Evolutionary conservation across 345 rosid genomes (phyloP).

Genomic region (Aurinia saxatilis): DNA sequence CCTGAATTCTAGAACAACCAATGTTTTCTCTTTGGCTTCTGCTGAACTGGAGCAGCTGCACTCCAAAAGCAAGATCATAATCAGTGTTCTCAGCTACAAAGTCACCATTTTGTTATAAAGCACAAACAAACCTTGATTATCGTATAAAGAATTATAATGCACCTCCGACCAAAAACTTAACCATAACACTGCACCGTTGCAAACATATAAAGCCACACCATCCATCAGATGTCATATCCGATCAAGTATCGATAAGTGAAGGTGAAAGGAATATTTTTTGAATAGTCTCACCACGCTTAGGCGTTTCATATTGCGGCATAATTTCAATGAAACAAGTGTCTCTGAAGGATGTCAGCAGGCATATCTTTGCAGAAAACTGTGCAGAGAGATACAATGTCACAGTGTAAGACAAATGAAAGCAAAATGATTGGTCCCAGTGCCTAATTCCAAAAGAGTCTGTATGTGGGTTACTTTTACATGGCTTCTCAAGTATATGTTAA

Average conservation of each 20-base stretch:
- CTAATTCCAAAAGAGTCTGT: not conserved
- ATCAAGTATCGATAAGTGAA: not conserved
- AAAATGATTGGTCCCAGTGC: not conserved
- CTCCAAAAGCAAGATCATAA: conserved; percentile 5
- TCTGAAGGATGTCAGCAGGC: conserved; percentile 90
- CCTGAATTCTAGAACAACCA: conserved; percentile 66
- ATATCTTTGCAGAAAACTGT: conserved; percentile 94
- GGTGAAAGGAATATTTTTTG: not conserved
- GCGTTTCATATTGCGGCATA: conserved; percentile 56
- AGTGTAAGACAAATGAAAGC: not conserved
- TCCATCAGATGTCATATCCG: not conserved
- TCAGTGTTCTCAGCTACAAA: not conserved
- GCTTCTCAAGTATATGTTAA: not conserved
- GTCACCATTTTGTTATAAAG: not conserved
- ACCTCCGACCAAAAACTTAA: conserved; percentile 99
- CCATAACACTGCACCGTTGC: conserved; percentile 73
- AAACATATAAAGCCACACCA: conserved; percentile 4
- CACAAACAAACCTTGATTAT: conserved; percentile 54
- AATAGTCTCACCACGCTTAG: conserved; percentile 52
- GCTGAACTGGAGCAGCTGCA: conserved; percentile 62
- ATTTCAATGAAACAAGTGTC: conserved; percentile 93
- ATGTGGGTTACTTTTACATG: not conserved
- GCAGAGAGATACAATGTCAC: conserved; percentile 1
- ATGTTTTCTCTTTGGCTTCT: conserved; percentile 81
- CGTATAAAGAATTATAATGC: conserved; percentile 92